These are phyloP conservation scores for Murraya koenigii DNA, from an alignment of 345 rosid genomes.

Conservation along the genomic window DNA sequence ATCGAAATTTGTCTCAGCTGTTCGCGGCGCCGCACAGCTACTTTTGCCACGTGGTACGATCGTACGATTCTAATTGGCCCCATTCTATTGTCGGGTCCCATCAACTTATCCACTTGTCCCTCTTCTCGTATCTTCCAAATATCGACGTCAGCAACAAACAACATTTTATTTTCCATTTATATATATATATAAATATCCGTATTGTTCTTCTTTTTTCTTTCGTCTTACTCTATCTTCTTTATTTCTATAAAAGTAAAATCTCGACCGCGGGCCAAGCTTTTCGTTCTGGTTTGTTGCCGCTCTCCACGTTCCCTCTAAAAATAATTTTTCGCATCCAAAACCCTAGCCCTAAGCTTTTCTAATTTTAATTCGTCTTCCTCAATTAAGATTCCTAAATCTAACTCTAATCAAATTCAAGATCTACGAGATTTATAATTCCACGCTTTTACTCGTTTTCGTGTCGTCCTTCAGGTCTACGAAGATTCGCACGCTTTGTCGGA, in stretches of 20 bases:
- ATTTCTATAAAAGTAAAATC: constrained; percentile 40
- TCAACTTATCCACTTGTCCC: constrained; percentile 26
- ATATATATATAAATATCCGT: neutral
- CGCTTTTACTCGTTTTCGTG: neutral
- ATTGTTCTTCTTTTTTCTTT: constrained; percentile 3
- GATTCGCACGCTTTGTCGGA: constrained; percentile 7
- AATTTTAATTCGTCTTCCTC: neutral
- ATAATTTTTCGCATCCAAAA: constrained; percentile 26
- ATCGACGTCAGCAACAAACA: constrained; percentile 27
- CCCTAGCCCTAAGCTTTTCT: constrained; percentile 42
- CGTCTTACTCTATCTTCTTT: constrained; percentile 16
- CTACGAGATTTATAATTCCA: constrained; percentile 29
- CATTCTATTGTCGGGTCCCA: neutral
- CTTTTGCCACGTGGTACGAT: neutral
- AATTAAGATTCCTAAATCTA: neutral
- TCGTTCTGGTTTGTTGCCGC: constrained; percentile 57
- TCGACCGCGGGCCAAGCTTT: constrained; percentile 56
- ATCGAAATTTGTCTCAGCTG: neutral
- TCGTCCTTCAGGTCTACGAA: neutral
- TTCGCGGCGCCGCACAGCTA: neutral
- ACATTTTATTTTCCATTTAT: constrained; percentile 1
- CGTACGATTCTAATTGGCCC: neutral
- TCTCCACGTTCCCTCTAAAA: constrained; percentile 49
- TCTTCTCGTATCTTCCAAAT: constrained; percentile 45
- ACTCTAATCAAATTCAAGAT: constrained; percentile 32